Conservation (phyloP, 352 stramenopile species). For the Phytophthora syringae region DNA sequence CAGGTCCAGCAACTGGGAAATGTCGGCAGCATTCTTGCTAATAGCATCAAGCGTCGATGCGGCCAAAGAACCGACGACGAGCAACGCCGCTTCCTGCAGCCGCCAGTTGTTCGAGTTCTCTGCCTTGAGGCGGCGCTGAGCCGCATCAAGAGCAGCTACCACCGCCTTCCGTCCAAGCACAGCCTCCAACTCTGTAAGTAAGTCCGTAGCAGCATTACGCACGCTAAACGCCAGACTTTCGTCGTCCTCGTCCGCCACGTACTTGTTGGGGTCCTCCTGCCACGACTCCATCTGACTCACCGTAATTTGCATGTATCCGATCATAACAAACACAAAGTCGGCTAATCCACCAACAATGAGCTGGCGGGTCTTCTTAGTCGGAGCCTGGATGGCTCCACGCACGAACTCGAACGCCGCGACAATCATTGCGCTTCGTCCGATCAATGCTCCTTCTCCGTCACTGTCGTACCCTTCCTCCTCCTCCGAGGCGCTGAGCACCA, state of each 20-base stretch:
- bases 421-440: slow-evolving; percentile 71
- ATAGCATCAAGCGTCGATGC: slow-evolving; percentile 62
- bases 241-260: slow-evolving; percentile 87
- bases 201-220: slow-evolving; percentile 70
- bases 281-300: slow-evolving; percentile 75
- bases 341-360: slow-evolving; percentile 59
- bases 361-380: slow-evolving; percentile 82
- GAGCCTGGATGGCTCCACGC: slow-evolving; percentile 67
- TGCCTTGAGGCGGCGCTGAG: slow-evolving; percentile 66
- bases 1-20: slow-evolving; percentile 62
- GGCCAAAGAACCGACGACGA: slow-evolving; percentile 75
- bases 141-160: slow-evolving; percentile 55
- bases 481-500: slow-evolving; percentile 54
- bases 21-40: slow-evolving; percentile 53
- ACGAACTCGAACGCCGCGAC: slow-evolving; percentile 81
- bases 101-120: slow-evolving; percentile 63
- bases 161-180: slow-evolving; percentile 73
- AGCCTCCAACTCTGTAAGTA: slow-evolving; percentile 69
- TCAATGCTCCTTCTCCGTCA: slow-evolving; percentile 71
- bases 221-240: slow-evolving; percentile 83
- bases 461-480: slow-evolving; percentile 83
- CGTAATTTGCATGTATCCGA: slow-evolving; percentile 89
- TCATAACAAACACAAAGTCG: slow-evolving; percentile 81
- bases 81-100: slow-evolving; percentile 74
- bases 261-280: slow-evolving; percentile 85